Evolutionary conservation across 1,284 basidiomycete genomes (phyloP).

Genomic region (Tilletia setariae): DNA sequence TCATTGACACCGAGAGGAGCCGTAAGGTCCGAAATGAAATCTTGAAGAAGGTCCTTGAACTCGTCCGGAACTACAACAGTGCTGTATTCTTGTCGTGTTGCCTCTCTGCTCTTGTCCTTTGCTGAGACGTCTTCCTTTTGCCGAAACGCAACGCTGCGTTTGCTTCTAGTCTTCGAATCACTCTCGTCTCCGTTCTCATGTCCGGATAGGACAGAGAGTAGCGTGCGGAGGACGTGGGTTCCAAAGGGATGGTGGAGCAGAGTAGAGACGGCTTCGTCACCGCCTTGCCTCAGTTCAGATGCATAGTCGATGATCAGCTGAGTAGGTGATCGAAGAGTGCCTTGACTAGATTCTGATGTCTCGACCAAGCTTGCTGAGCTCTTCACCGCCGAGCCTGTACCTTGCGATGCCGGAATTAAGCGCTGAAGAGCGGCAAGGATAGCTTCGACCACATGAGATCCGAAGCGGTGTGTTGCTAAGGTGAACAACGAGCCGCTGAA

Average conservation of each 20-base stretch:
- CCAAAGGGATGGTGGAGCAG: slow-evolving; percentile 40
- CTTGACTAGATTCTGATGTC: slow-evolving; percentile 22
- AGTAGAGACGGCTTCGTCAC: slow-evolving; percentile 16
- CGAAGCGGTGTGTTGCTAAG: slow-evolving; percentile 47
- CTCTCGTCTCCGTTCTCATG: slow-evolving; percentile 24
- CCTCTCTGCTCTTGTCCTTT: not conserved
- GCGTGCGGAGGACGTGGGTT: slow-evolving; percentile 43
- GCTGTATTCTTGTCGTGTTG: not conserved
- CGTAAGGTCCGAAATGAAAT: not conserved
- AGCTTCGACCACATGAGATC: slow-evolving; percentile 47
- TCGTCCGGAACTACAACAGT: not conserved
- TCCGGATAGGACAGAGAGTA: slow-evolving; percentile 41
- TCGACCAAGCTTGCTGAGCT: slow-evolving; percentile 22
- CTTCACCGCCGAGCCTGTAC: slow-evolving; percentile 20
- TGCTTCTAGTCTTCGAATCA: slow-evolving; percentile 22
- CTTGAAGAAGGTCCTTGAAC: not conserved
- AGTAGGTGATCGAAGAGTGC: slow-evolving; percentile 34
- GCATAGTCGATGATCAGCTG: slow-evolving; percentile 36
- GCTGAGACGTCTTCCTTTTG: slow-evolving; percentile 22
- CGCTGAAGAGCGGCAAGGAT: slow-evolving; percentile 32
- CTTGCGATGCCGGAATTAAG: slow-evolving; percentile 29
- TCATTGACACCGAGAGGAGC: slow-evolving; percentile 10
- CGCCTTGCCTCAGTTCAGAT: slow-evolving; percentile 24
- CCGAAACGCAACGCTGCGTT: slow-evolving; percentile 44
- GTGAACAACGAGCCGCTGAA: slow-evolving; percentile 36